Conservation (phyloP, 257 asterid species). For the Nicotiana paniculata region DNA sequence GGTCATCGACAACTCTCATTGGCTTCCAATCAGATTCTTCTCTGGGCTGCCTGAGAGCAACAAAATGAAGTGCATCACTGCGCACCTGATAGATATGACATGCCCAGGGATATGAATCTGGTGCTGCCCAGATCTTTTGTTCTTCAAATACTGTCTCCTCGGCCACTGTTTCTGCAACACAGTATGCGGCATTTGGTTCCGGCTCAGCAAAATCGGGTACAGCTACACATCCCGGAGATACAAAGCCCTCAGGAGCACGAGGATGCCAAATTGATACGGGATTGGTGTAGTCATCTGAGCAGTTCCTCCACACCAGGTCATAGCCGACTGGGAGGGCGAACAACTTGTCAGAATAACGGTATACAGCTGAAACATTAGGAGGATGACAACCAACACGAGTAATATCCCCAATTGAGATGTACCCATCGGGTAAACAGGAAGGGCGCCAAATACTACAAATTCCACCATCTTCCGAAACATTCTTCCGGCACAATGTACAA, state of each 20-base stretch:
- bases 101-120: conserved; percentile 91
- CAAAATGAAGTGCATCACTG: conserved; percentile 88
- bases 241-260: conserved; percentile 87
- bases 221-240: conserved; percentile 75
- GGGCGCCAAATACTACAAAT: conserved; percentile 95
- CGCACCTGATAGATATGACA: conserved; percentile 72
- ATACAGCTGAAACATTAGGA: conserved; percentile 81
- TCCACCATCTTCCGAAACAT: conserved; percentile 50
- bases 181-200: conserved; percentile 50
- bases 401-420: conserved; percentile 76
- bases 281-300: conserved; percentile 62
- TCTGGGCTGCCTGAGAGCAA: conserved; percentile 78
- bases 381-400: conserved; percentile 83
- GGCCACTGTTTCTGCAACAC: conserved; percentile 58
- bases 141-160: conserved; percentile 80
- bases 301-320: conserved; percentile 99
- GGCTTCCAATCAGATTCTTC: conserved; percentile 81
- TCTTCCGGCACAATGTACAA: conserved; percentile 74
- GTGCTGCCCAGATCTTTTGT: conserved; percentile 84
- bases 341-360: conserved; percentile 45
- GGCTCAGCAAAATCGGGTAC: conserved; percentile 67
- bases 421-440: conserved; percentile 78
- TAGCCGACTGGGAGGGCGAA: conserved; percentile 70
- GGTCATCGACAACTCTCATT: conserved; percentile 50
- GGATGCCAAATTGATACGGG: conserved; percentile 92